Evolutionary conservation across 345 rosid species (phyloP), one percentile per base, ranked within the genome.

Genomic region (Murraya koenigii): DNA sequence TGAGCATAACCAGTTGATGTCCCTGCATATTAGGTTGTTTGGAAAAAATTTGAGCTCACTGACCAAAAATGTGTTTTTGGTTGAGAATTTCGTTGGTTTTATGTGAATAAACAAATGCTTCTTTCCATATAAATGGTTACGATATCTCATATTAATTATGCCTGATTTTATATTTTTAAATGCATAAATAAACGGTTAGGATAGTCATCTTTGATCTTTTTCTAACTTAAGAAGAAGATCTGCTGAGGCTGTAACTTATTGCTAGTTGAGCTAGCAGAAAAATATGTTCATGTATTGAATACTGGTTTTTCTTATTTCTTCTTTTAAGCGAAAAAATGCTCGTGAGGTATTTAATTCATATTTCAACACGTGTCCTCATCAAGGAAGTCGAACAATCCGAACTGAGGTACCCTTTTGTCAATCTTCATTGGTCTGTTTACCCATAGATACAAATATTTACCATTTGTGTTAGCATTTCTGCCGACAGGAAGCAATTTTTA

Each of bases 351-450:
- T 94, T 84, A 41, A 90, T 81, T 65, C 84, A 73, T 94, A 94
- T 82, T 84, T 94, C 87, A 94, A 94, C 83, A 90, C 95, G 0
- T 94, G 97, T 77, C 95, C 97, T 14, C 87, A 85, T 82, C 98
- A 93, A 89, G 97, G 98, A 82, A 94, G 97, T 85, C 86, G 98
- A 79, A 93, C 97, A 28, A 94, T 94, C 71, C 91, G 98, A 70
- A 86, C 97, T 13, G 97, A 94, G 98, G 98, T 92, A 77, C 80
- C 19, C 4, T 76, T 66, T 73, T 3, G 9, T 5, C 25, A 17
- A 19, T 25, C 25, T 38, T 13, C 64, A 36, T 35, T 69, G 54
- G 38, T 20, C 20, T 55, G 28, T 68, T 52, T 23, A 14, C 28
- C 28, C 22, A 8, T 20, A 11, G 28, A 66, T 23, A 72, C 25